Percentiles rank a stretch among this genome's conserved stretches.
Evolutionary conservation across 2,329 filamentous ascomycete species (phyloP).

Genomic region (Hypoxylon sp.): DNA sequence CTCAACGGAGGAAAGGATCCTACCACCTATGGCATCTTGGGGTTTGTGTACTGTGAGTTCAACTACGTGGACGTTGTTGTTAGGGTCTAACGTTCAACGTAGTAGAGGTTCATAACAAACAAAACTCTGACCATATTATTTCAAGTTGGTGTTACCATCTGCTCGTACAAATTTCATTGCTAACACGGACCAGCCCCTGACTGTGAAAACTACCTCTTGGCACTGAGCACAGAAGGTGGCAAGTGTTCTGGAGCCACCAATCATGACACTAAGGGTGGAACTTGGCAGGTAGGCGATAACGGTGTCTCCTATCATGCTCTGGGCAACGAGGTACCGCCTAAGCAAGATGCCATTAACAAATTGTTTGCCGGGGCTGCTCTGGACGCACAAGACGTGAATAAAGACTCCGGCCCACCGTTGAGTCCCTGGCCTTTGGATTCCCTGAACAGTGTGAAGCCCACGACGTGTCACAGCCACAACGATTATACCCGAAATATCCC

Average conservation of each 20-base stretch:
- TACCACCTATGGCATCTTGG: conserved; percentile 48
- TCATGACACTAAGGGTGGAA: conserved; percentile 52
- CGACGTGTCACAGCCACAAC: conserved; percentile 51
- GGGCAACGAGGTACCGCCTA: conserved; percentile 46
- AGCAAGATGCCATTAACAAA: conserved; percentile 50
- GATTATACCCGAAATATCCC: conserved; percentile 51
- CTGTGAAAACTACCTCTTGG: conserved; percentile 49
- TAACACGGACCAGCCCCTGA: conserved; percentile 43
- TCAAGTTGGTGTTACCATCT: conserved; percentile 43
- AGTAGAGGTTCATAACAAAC: conserved; percentile 54
- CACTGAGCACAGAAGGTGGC: conserved; percentile 44
- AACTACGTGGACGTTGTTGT: not conserved
- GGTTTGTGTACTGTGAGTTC: conserved; percentile 52
- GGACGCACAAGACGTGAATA: conserved; percentile 46
- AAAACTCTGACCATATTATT: conserved; percentile 46
- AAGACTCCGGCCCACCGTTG: conserved; percentile 46
- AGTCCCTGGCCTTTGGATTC: conserved; percentile 52
- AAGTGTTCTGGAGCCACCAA: conserved; percentile 49
- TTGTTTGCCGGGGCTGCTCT: conserved; percentile 45
- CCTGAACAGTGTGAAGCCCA: conserved; percentile 46
- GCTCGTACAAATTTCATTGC: not conserved
- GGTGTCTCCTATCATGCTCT: conserved; percentile 52
- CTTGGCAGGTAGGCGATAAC: conserved; percentile 50
- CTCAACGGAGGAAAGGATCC: conserved; percentile 48
- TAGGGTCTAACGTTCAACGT: conserved; percentile 10